Evolutionary conservation across 2,329 filamentous ascomycete species (phyloP), one percentile per base, ranked within the genome.

Genomic region (Arthroderma sp.): DNA sequence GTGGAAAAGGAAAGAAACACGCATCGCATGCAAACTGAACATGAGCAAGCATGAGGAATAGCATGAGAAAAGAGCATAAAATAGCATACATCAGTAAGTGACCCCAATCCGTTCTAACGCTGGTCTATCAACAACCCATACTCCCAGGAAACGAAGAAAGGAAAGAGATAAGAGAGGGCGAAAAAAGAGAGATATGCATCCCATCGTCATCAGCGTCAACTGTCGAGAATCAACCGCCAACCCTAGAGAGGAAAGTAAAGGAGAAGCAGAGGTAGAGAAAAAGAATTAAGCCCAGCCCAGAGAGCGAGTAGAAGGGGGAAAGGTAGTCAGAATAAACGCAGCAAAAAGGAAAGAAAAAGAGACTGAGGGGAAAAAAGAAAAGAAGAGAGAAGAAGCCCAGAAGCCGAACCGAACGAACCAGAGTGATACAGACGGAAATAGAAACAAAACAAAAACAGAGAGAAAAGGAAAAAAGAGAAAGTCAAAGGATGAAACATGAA

Each of bases 51-150:
- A n/a, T n/a, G n/a, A n/a, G 6, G 55, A 44, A 37, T 3, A 19
- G 19, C 21, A 52, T 21, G 41, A 35, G 17, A 39, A 15, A 52
- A 15, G 55, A 43, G 13, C 41, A 47, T 47, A 47, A 47, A 43
- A 43, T 43, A 43, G 23, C 51, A 44, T 39, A 51, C 41, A 47
- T 11, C 19, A 47, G 41, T 25, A 21, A n/a, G 38, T 54, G 25
- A 58, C 52, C 56, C 59, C 47, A 43, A 54, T 37, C 57, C 59
- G 52, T 52, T 61, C 57, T 59, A 59, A 59, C 55, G 56, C 59
- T 61, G 52, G 55, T 61, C 59, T 61, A 61, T 61, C 54, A 57
- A 55, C 54, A 57, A 55, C 49, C 52, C 51, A 33, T 53, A 52
- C 43, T 56, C 37, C 53, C 53, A 56, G 25, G 55, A 60, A 35